Evolutionary conservation across 768 basidiomycete genomes (phyloP).

Genomic region (Fomitopsis serialis): DNA sequence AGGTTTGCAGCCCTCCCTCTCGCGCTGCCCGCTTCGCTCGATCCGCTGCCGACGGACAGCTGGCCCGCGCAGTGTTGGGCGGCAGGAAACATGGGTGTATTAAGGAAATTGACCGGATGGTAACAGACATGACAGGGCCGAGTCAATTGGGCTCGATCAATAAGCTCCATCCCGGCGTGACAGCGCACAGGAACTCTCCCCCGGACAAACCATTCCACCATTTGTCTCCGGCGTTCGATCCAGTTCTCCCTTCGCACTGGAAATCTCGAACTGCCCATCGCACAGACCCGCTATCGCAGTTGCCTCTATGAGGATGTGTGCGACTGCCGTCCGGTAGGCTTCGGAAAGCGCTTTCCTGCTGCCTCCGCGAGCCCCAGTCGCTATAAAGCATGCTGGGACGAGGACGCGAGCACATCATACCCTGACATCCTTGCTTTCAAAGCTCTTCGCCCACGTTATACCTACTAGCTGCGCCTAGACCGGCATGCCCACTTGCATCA

Average conservation of each 20-base stretch:
- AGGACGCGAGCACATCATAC: not conserved
- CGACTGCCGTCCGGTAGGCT: not conserved
- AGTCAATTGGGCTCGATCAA: not conserved
- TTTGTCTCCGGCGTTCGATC: not conserved
- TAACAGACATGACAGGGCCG: not conserved
- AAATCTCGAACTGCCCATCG: slow-evolving; percentile 5
- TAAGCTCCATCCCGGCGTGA: not conserved
- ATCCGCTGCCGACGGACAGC: too few species aligned
- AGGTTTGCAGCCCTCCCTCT: too few species aligned
- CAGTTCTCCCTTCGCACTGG: not conserved
- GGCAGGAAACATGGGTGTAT: too few species aligned
- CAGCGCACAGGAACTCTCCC: not conserved
- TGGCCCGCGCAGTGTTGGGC: too few species aligned
- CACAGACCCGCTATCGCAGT: not conserved
- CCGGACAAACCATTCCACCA: not conserved
- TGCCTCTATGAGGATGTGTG: not conserved
- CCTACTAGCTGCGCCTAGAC: not conserved
- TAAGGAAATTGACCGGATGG: not conserved
- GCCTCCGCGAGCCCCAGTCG: not conserved
- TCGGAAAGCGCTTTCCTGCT: slow-evolving; percentile 2
- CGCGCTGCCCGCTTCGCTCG: too few species aligned
- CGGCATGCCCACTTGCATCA: slow-evolving; percentile 48
- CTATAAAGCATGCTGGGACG: not conserved
- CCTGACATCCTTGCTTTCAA: not conserved
- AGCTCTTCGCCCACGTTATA: not conserved